phyloP scores from a whole-genome alignment of 345 rosid species.

The Xanthoceras sorbifolium region DNA sequence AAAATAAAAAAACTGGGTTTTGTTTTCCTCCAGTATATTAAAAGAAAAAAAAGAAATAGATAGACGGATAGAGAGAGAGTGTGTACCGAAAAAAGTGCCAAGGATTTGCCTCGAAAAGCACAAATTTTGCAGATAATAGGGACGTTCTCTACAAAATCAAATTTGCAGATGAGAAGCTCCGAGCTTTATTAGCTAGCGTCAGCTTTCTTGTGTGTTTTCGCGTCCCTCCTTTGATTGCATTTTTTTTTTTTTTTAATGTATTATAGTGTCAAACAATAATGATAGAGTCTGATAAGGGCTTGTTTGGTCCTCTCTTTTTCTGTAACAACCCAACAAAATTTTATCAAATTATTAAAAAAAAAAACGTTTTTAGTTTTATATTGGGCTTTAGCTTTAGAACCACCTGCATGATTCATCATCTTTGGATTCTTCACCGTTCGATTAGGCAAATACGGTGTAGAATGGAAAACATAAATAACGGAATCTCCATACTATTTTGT shows the following conservation, averaged over 20 bases:
- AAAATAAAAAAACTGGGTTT: neutral
- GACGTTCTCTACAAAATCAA: neutral
- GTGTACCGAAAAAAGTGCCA: constrained; percentile 42
- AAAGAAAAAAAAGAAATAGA: neutral
- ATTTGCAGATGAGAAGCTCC: neutral
- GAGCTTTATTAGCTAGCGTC: constrained; percentile 24
- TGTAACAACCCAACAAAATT: constrained; percentile 34
- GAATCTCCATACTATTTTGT: too few species aligned
- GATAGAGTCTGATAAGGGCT: constrained; percentile 55
- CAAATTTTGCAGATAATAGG: constrained; percentile 11
- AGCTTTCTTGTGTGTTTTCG: constrained; percentile 9
- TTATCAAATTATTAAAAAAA: neutral
- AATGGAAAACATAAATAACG: too few species aligned
- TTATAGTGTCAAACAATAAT: neutral
- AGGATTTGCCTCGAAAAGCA: constrained; percentile 44
- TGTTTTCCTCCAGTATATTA: neutral
- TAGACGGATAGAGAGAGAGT: neutral
- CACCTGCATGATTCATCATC: neutral
- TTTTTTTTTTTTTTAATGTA: neutral
- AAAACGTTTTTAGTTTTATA: neutral
- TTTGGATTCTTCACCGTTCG: neutral
- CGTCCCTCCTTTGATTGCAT: neutral
- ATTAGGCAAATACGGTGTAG: neutral
- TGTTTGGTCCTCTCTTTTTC: constrained; percentile 66
- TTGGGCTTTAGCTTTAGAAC: neutral